Evolutionary conservation across 345 rosid genomes (phyloP).

Genomic region (Gossypium arboreum): DNA sequence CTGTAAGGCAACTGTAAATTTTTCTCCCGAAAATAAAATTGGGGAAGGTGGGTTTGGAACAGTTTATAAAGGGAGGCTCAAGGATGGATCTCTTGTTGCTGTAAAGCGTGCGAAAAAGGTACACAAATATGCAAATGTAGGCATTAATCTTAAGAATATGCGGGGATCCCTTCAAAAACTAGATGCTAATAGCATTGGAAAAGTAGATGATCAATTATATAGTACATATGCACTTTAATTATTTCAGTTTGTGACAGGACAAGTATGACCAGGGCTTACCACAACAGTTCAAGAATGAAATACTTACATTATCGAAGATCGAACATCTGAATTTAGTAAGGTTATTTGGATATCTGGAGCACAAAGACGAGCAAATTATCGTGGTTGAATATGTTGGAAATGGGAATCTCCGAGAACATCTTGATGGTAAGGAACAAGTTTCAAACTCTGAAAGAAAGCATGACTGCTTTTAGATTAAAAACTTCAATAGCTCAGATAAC

Average conservation of each 20-base stretch:
- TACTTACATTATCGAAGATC: slow-evolving; percentile 73
- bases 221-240: slow-evolving; percentile 1
- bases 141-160: not conserved
- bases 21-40: slow-evolving; percentile 51
- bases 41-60: slow-evolving; percentile 86
- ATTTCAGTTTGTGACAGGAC: slow-evolving; percentile 42
- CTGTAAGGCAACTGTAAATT: slow-evolving; percentile 68
- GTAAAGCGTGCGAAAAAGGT: slow-evolving; percentile 90
- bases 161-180: not conserved
- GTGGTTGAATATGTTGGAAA: slow-evolving; percentile 75
- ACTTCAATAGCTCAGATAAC: not conserved
- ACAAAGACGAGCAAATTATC: slow-evolving; percentile 59
- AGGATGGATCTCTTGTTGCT: slow-evolving; percentile 79
- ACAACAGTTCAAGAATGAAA: slow-evolving; percentile 78
- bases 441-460: not conserved
- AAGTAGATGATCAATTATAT: slow-evolving; percentile 1
- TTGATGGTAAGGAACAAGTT: slow-evolving; percentile 56
- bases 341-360: slow-evolving; percentile 70
- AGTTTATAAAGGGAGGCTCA: slow-evolving; percentile 74
- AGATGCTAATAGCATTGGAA: not conserved
- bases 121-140: not conserved
- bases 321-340: slow-evolving; percentile 87
- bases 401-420: slow-evolving; percentile 80
- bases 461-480: not conserved
- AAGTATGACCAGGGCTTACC: slow-evolving; percentile 37